Conservation (phyloP, 2,329 filamentous ascomycete species). For the Xylariaceae sp. region DNA sequence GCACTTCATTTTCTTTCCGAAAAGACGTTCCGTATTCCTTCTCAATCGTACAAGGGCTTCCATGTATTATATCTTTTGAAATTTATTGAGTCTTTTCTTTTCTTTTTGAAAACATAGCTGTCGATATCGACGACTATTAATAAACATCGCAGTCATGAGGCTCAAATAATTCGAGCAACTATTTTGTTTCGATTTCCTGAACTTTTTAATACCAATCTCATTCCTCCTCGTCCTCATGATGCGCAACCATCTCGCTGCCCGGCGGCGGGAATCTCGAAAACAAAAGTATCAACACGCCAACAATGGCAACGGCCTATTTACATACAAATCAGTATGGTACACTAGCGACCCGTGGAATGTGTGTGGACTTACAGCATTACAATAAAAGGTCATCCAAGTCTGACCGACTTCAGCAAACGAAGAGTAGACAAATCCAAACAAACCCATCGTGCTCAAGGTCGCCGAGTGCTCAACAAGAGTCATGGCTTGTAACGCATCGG, state of each 20-base stretch:
- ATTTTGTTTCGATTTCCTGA: neutral
- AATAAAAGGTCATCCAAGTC: conserved; percentile 27
- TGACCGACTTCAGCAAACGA: conserved; percentile 20
- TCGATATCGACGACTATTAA: too few relatives aligned
- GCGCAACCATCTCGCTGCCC: conserved; percentile 19
- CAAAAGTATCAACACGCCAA: conserved; percentile 21
- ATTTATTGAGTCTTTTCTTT: too few relatives aligned
- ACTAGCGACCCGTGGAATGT: too few relatives aligned
- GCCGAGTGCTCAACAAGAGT: conserved; percentile 24
- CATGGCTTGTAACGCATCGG: conserved; percentile 26
- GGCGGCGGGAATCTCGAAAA: conserved; percentile 23
- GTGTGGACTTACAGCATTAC: conserved; percentile 23
- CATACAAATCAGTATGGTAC: neutral
- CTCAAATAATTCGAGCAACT: neutral
- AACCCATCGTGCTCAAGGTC: conserved; percentile 21
- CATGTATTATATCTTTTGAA: too few relatives aligned
- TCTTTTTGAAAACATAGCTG: too few relatives aligned
- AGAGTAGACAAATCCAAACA: conserved; percentile 27
- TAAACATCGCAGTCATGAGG: too few relatives aligned
- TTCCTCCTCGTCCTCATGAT: conserved; percentile 1
- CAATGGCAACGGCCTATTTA: conserved; percentile 23
- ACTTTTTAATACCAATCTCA: neutral
- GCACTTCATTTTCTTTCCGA: too few relatives aligned
- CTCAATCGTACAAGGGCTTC: too few relatives aligned
- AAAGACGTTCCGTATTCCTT: too few relatives aligned